These are phyloP conservation scores for Saturnispora halmiae DNA, from an alignment of 805 yeast genomes.

Conservation along the genomic window DNA sequence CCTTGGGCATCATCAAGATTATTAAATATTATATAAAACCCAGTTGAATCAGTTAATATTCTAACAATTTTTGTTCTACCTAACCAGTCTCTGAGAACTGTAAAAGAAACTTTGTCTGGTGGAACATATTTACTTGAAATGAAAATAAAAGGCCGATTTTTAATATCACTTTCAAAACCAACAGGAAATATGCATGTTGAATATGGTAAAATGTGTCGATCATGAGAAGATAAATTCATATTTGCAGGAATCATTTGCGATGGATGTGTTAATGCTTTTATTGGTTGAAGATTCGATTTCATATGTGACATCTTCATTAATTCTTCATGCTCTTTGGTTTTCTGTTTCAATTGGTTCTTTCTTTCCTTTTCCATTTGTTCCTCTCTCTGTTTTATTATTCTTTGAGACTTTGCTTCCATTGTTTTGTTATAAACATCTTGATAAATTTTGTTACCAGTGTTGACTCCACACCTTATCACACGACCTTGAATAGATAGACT, in stretches of 20 bases:
- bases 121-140: slow-evolving; percentile 44
- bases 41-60: slow-evolving; percentile 51
- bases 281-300: neutral
- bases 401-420: slow-evolving; percentile 29
- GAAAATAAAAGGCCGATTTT: slow-evolving; percentile 49
- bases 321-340: neutral
- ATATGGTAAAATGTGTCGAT: slow-evolving; percentile 24
- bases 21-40: slow-evolving; percentile 67
- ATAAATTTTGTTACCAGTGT: slow-evolving; percentile 34
- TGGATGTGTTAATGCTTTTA: slow-evolving; percentile 1
- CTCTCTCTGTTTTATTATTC: slow-evolving; percentile 30
- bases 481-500: slow-evolving; percentile 44
- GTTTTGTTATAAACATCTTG: slow-evolving; percentile 25
- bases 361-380: slow-evolving; percentile 15
- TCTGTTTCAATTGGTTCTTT: slow-evolving; percentile 14
- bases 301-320: neutral
- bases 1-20: slow-evolving; percentile 46
- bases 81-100: slow-evolving; percentile 51
- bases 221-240: slow-evolving; percentile 22
- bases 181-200: slow-evolving; percentile 33
- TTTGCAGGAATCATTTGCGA: slow-evolving; percentile 1
- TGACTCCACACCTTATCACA: slow-evolving; percentile 43
- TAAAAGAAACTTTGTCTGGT: slow-evolving; percentile 37
- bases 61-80: slow-evolving; percentile 57
- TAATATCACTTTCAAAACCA: slow-evolving; percentile 41